Conservation (phyloP, 2,329 filamentous ascomycete genomes). For the Aureobasidium sp. region DNA sequence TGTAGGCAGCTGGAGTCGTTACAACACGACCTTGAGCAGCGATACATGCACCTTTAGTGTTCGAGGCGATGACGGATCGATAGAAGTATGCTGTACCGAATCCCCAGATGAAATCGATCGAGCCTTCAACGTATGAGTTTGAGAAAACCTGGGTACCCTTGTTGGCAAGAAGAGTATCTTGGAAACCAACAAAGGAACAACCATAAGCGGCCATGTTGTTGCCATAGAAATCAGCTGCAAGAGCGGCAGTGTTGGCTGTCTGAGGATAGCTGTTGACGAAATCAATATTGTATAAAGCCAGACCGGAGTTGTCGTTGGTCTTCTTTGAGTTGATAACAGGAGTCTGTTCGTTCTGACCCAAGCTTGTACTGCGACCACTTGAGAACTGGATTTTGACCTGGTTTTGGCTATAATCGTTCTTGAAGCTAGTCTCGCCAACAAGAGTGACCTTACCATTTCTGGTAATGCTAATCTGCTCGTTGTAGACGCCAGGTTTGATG, state of each 20-base stretch:
- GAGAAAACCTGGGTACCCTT: conserved; percentile 27
- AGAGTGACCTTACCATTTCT: conserved; percentile 36
- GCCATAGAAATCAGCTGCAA: conserved; percentile 29
- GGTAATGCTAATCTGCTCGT: conserved; percentile 36
- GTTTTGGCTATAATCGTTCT: conserved; percentile 34
- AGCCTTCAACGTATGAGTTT: conserved; percentile 28
- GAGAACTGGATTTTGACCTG: conserved; percentile 33
- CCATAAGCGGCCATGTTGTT: conserved; percentile 30
- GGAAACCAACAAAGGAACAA: conserved; percentile 27
- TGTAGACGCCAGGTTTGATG: conserved; percentile 37
- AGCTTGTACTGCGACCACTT: conserved; percentile 36
- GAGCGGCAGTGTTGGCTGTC: conserved; percentile 30
- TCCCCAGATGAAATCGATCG: conserved; percentile 39
- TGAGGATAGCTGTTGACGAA: conserved; percentile 29
- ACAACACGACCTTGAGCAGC: conserved; percentile 33
- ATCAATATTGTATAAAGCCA: conserved; percentile 28
- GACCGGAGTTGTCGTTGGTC: conserved; percentile 25
- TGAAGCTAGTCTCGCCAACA: conserved; percentile 28
- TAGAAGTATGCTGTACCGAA: conserved; percentile 39
- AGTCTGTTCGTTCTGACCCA: conserved; percentile 37
- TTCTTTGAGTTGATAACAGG: conserved; percentile 42
- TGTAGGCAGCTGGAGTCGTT: conserved; percentile 32
- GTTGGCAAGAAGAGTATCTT: conserved; percentile 28
- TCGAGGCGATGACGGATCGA: conserved; percentile 30
- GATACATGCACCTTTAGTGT: conserved; percentile 29